phyloP scores from a whole-genome alignment of 164 flowering plant species.

The Hamamelis virginiana region DNA sequence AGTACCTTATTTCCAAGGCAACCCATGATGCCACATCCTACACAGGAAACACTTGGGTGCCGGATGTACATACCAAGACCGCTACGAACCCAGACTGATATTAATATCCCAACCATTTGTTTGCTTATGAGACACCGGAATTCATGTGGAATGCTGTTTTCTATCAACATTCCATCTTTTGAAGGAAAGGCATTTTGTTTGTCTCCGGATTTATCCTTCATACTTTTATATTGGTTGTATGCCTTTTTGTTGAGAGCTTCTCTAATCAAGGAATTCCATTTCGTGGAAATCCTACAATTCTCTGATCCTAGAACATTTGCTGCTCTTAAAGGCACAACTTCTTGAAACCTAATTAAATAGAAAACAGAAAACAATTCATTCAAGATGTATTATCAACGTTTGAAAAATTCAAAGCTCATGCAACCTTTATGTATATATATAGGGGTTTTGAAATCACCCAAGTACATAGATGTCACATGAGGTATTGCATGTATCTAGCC shows the following conservation, averaged over 20 bases:
- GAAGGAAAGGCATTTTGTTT: background rate
- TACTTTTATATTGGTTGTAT: slow-evolving; percentile 13
- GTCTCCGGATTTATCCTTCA: background rate
- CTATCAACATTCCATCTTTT: slow-evolving; percentile 12
- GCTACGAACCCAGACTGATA: slow-evolving; percentile 66
- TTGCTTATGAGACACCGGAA: slow-evolving; percentile 61
- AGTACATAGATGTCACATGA: slow-evolving; percentile 47
- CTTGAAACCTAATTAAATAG: slow-evolving; percentile 64
- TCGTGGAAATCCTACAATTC: slow-evolving; percentile 41
- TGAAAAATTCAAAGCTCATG: too few relatives aligned
- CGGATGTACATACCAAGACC: slow-evolving; percentile 40
- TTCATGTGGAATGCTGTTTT: slow-evolving; percentile 20
- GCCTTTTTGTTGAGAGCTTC: slow-evolving; percentile 51
- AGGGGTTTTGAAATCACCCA: slow-evolving; percentile 33
- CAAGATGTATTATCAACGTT: too few relatives aligned
- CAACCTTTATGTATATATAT: too few relatives aligned
- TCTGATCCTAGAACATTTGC: slow-evolving; percentile 59
- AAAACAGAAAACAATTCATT: background rate
- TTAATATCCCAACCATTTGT: slow-evolving; percentile 76
- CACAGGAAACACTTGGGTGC: slow-evolving; percentile 60
- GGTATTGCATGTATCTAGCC: slow-evolving; percentile 23
- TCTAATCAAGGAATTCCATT: slow-evolving; percentile 69
- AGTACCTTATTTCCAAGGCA: slow-evolving; percentile 78
- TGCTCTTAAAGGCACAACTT: slow-evolving; percentile 65
- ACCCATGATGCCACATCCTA: slow-evolving; percentile 84